Percentiles rank a stretch among this genome's conserved stretches.
Evolutionary conservation across 805 yeast species (phyloP).

Genomic region (Kodamaea sagamina): DNA sequence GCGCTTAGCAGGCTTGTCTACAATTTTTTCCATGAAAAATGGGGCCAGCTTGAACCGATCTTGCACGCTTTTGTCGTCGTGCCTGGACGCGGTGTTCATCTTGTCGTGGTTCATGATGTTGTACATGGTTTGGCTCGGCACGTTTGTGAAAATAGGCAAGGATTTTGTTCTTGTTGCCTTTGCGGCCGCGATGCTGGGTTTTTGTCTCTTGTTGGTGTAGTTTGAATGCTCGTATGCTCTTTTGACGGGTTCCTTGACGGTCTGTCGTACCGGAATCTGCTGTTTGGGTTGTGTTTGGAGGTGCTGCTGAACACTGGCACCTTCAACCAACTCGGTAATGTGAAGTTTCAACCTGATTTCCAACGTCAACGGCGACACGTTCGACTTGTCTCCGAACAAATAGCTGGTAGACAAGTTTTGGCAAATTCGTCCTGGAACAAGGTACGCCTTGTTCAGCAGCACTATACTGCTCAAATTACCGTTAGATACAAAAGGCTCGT

Average conservation of each 20-base stretch:
- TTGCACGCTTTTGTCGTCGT: conserved; percentile 43
- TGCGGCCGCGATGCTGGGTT: conserved; percentile 10
- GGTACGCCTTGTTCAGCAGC: conserved; percentile 24
- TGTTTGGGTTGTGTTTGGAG: conserved; percentile 5
- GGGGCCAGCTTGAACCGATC: conserved; percentile 50
- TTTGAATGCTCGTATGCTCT: conserved; percentile 12
- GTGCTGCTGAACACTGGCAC: conserved; percentile 2
- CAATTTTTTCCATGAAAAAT: conserved; percentile 42
- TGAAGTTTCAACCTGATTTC: conserved; percentile 58
- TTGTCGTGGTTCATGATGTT: conserved; percentile 46
- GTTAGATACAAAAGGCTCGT: conserved; percentile 48
- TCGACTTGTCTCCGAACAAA: conserved; percentile 35
- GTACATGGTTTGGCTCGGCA: conserved; percentile 41
- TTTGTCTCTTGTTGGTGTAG: conserved; percentile 15
- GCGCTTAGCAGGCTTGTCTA: conserved; percentile 38
- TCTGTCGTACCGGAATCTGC: conserved; percentile 2
- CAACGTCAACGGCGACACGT: conserved; percentile 48
- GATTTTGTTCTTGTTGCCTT: conserved; percentile 49
- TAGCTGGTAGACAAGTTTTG: conserved; percentile 54
- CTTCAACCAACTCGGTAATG: conserved; percentile 27
- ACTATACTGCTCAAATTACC: conserved; percentile 40
- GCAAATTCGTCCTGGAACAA: conserved; percentile 57
- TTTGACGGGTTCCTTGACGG: conserved; percentile 5
- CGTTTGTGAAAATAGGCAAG: conserved; percentile 40
- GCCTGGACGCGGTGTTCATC: conserved; percentile 37